Conservation (phyloP, 257 asterid species). For the Solanum virginianum region DNA sequence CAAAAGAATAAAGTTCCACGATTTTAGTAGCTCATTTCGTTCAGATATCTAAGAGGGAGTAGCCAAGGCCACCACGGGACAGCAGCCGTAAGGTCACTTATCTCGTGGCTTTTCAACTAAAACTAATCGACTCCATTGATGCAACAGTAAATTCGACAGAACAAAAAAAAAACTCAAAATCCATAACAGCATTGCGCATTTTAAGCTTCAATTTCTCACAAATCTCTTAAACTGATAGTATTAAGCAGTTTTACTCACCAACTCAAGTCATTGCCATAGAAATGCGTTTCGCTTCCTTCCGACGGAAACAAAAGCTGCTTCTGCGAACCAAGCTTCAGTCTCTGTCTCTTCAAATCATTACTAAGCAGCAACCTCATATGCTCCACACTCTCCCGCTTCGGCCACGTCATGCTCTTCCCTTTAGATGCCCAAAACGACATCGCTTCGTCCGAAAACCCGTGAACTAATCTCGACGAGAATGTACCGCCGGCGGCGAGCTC, state of each 20-base stretch:
- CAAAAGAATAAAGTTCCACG: not conserved
- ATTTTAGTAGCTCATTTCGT: not conserved
- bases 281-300: slow-evolving; percentile 34
- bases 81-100: not conserved
- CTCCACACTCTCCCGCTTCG: slow-evolving; percentile 32
- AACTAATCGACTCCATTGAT: not conserved
- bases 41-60: not conserved
- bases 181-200: not conserved
- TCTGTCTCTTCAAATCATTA: slow-evolving; percentile 56
- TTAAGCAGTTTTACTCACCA: slow-evolving; percentile 30
- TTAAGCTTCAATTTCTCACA: not conserved
- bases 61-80: not conserved
- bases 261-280: slow-evolving; percentile 70
- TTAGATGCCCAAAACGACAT: slow-evolving; percentile 22
- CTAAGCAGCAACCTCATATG: slow-evolving; percentile 39
- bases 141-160: not conserved
- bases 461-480: slow-evolving; percentile 46
- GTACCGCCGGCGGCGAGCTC: slow-evolving; percentile 2
- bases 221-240: not conserved
- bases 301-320: slow-evolving; percentile 33
- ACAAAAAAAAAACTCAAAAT: not conserved
- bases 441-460: slow-evolving; percentile 47
- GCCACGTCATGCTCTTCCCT: slow-evolving; percentile 20
- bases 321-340: slow-evolving; percentile 42
- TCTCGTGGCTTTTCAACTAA: not conserved